These are phyloP conservation scores for Fraxinus pennsylvanica DNA, from an alignment of 257 asterid genomes.

Conservation along the genomic window DNA sequence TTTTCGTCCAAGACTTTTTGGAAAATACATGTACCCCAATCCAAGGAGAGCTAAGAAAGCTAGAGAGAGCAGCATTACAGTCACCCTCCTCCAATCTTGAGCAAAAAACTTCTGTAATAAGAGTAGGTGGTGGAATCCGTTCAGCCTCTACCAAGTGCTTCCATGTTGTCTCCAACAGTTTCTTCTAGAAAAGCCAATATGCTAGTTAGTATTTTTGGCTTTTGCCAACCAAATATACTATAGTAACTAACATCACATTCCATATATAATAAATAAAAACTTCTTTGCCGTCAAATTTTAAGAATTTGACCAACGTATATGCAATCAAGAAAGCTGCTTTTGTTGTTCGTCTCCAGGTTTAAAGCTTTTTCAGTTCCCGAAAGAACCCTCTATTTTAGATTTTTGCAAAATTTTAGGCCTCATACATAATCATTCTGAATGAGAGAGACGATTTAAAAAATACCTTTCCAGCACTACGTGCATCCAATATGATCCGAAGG, in stretches of 20 bases:
- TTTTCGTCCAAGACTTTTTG: slow-evolving; percentile 62
- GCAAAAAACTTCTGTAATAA: slow-evolving; percentile 61
- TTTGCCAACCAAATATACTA: background rate
- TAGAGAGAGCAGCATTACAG: slow-evolving; percentile 51
- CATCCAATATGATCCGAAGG: slow-evolving; percentile 61
- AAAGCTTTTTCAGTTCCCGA: background rate
- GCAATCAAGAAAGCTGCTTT: background rate
- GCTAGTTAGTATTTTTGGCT: background rate
- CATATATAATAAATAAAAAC: background rate
- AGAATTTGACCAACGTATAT: background rate
- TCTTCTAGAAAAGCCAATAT: slow-evolving; percentile 36
- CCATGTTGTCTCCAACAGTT: slow-evolving; percentile 73
- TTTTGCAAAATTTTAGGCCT: background rate
- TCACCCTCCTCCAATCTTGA: slow-evolving; percentile 58
- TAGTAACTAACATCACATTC: background rate
- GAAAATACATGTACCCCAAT: slow-evolving; percentile 53
- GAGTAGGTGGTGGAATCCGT: slow-evolving; percentile 58
- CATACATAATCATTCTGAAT: background rate
- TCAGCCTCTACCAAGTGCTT: slow-evolving; percentile 51
- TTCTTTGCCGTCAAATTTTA: background rate
- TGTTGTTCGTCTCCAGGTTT: background rate
- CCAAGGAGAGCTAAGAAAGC: slow-evolving; percentile 42
- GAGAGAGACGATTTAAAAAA: background rate
- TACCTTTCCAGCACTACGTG: slow-evolving; percentile 86
- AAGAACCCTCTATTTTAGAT: background rate